Conservation (phyloP, 179 eudicot species). For the Drosera spatulata region DNA sequence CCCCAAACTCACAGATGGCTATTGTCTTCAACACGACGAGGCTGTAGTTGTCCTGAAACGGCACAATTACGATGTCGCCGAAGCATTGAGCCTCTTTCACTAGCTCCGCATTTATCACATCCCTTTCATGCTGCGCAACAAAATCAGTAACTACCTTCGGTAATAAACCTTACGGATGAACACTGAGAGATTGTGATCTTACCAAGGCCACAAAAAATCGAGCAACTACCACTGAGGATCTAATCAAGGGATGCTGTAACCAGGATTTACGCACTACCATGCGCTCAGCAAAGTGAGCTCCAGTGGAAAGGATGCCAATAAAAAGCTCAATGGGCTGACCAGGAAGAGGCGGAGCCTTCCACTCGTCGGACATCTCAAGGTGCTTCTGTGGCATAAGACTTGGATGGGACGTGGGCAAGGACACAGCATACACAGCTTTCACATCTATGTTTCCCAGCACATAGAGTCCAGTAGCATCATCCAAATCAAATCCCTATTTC, state of each 20-base stretch:
- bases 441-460: slow-evolving; percentile 73
- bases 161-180: too few relatives aligned
- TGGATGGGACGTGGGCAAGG: slow-evolving; percentile 84
- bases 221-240: slow-evolving; percentile 59
- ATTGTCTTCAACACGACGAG: slow-evolving; percentile 89
- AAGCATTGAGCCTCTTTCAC: slow-evolving; percentile 80
- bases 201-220: slow-evolving; percentile 97
- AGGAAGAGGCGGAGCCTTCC: slow-evolving; percentile 74
- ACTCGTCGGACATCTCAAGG: slow-evolving; percentile 62
- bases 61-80: slow-evolving; percentile 80
- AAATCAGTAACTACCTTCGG: neutral
- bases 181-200: slow-evolving; percentile 8
- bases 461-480: slow-evolving; percentile 91
- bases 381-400: slow-evolving; percentile 72
- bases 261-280: slow-evolving; percentile 95
- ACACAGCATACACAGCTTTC: slow-evolving; percentile 76
- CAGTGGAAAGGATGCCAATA: slow-evolving; percentile 90
- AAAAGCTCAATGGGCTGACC: slow-evolving; percentile 67
- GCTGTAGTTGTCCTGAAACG: slow-evolving; percentile 82
- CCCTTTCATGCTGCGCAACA: slow-evolving; percentile 54
- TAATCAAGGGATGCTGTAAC: slow-evolving; percentile 75
- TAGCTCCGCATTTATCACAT: slow-evolving; percentile 73
- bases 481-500: slow-evolving; percentile 71
- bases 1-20: slow-evolving; percentile 90
- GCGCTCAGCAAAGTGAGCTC: slow-evolving; percentile 90